These are phyloP conservation scores for Apium graveolens DNA, from an alignment of 129 eudicot genomes.

Conservation along the genomic window DNA sequence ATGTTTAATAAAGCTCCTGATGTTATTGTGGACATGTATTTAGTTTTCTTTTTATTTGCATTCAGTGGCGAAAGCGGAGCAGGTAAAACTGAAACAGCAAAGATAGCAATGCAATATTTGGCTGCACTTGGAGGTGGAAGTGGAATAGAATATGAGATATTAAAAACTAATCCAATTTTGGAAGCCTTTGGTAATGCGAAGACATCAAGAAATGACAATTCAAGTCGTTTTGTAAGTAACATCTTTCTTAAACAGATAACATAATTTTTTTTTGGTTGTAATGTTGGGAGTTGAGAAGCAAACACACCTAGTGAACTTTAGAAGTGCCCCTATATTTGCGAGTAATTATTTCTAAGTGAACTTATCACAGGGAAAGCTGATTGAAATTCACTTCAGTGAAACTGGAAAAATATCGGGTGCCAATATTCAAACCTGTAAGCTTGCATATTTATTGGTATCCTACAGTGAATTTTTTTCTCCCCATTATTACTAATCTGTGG, in stretches of 20 bases:
- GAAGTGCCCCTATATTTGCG: not conserved
- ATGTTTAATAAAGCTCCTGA: not conserved
- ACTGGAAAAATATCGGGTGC: slow-evolving; percentile 96
- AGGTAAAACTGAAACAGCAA: slow-evolving; percentile 93
- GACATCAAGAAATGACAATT: slow-evolving; percentile 79
- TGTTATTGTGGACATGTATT: not conserved
- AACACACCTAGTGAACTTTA: not conserved
- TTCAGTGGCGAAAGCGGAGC: slow-evolving; percentile 95
- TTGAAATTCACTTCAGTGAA: slow-evolving; percentile 86
- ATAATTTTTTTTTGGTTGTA: not conserved
- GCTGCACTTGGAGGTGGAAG: slow-evolving; percentile 93
- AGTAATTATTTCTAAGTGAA: slow-evolving; percentile 5
- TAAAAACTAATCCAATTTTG: slow-evolving; percentile 78
- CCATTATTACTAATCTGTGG: not conserved
- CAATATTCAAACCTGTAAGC: slow-evolving; percentile 87
- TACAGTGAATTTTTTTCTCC: not conserved
- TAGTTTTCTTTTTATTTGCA: not conserved
- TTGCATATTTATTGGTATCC: slow-evolving; percentile 6
- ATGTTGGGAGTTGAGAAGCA: not conserved
- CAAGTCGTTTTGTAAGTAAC: slow-evolving; percentile 83
- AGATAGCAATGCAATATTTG: slow-evolving; percentile 92
- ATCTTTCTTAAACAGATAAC: slow-evolving; percentile 3
- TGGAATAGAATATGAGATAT: slow-evolving; percentile 81
- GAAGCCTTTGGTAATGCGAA: slow-evolving; percentile 95
- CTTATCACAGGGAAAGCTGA: slow-evolving; percentile 70